phyloP scores from a whole-genome alignment of 495 filamentous ascomycete species.

The Cairneyella variabilis region DNA sequence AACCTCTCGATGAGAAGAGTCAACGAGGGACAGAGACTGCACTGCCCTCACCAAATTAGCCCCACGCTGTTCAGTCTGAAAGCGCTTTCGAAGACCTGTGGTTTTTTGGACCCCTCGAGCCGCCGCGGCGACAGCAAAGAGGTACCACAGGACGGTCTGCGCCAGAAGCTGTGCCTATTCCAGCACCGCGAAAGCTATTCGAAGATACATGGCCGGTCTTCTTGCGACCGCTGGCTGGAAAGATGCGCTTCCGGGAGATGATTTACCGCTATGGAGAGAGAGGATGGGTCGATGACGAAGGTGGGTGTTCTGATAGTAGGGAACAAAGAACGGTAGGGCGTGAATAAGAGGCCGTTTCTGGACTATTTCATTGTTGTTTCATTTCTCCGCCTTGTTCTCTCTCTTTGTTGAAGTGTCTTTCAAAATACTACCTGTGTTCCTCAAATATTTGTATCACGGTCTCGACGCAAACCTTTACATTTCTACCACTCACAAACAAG shows the following conservation, averaged over 20 bases:
- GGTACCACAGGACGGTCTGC: no score
- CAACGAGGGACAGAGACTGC: slow-evolving; percentile 3
- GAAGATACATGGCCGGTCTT: slow-evolving; percentile 22
- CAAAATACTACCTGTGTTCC: slow-evolving; percentile 6
- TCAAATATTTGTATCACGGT: no score
- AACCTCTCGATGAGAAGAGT: slow-evolving; percentile 12
- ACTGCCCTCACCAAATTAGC: slow-evolving; percentile 18
- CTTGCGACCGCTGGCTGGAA: slow-evolving; percentile 1
- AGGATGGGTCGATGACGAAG: slow-evolving; percentile 10
- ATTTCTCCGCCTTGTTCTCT: slow-evolving; percentile 10
- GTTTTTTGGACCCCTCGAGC: slow-evolving; percentile 13
- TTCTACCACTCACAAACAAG: not conserved
- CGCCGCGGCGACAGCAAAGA: no score
- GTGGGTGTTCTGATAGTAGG: slow-evolving; percentile 12
- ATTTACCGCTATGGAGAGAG: not conserved
- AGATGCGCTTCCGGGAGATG: slow-evolving; percentile 5
- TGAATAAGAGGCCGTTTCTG: slow-evolving; percentile 12
- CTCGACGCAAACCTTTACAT: not conserved
- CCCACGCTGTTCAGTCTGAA: no score
- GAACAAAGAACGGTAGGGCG: slow-evolving; percentile 9
- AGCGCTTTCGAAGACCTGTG: slow-evolving; percentile 12
- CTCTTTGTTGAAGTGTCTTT: slow-evolving; percentile 16
- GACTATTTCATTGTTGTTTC: slow-evolving; percentile 17
- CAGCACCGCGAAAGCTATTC: slow-evolving; percentile 20
- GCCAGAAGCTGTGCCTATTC: slow-evolving; percentile 23